Evolutionary conservation across 768 basidiomycete genomes (phyloP).

Genomic region (Trametes cubensis): DNA sequence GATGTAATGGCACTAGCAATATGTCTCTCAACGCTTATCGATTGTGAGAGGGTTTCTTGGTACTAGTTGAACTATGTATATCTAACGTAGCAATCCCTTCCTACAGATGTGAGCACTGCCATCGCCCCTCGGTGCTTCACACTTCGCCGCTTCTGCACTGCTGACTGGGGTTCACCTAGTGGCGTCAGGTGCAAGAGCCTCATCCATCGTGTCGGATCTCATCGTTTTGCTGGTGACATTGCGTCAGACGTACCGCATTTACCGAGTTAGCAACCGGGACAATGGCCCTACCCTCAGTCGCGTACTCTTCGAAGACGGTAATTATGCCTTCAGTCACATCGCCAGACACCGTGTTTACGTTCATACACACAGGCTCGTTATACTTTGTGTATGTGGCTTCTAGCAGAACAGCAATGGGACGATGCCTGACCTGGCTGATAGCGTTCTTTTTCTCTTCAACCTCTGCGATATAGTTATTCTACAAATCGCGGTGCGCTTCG

Average conservation of each 20-base stretch:
- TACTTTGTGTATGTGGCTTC: conserved; percentile 2
- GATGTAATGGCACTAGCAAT: background rate
- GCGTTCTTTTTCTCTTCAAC: conserved; percentile 7
- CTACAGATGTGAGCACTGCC: background rate
- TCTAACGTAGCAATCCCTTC: background rate
- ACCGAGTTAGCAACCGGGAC: background rate
- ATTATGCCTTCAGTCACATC: too few species aligned
- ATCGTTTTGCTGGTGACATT: conserved; percentile 1
- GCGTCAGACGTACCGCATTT: background rate
- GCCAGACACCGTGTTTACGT: background rate
- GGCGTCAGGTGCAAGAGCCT: conserved; percentile 7
- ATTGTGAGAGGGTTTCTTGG: background rate
- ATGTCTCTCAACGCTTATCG: background rate
- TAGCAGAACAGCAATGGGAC: background rate
- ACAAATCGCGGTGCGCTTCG: background rate
- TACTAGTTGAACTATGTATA: background rate
- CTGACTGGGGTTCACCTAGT: background rate
- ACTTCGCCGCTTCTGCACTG: background rate
- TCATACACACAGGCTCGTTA: background rate
- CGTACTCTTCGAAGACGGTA: conserved; percentile 1
- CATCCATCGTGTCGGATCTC: background rate
- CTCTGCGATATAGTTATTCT: conserved; percentile 10
- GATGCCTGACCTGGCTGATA: background rate
- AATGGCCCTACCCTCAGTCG: background rate
- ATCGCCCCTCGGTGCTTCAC: background rate